Base-by-base conservation (phyloP, 169 alveolate genomes). In the Prorocentrum cordatum region DNA sequence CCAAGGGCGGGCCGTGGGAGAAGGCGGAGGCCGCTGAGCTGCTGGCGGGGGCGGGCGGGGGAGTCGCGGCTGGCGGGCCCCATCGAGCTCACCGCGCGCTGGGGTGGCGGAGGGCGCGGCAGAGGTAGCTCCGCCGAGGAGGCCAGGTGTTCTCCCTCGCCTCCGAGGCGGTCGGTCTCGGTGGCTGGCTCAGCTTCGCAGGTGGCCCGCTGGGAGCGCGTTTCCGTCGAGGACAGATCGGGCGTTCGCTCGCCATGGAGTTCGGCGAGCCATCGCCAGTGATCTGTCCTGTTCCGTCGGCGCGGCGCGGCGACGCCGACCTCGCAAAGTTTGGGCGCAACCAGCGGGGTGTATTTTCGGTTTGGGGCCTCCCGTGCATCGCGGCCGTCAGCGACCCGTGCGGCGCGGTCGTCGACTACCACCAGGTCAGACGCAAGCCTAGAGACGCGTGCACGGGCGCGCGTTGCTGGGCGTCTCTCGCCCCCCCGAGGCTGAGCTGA, bases 1-100 rank as follows among this genome's bases (percentile, higher is more conserved):
- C 36, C 1, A 75, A 75, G 35, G 72, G 72, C 20, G 72, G 87
- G 3, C 22, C 39, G 4, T 75, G 87, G 87, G 87, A 75, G 54
- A 73, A 50, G 24, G 85, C 85, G n/a, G 85, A 73, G 35, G 42
- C 58, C 2, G 10, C 58, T 33, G 87, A 75, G 26, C 62, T 75
- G 42, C 20, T 75, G 16, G n/a, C n/a, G n/a, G n/a, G n/a, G n/a
- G n/a, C n/a, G n/a, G n/a, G n/a, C n/a, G n/a, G n/a, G n/a, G n/a
- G n/a, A n/a, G n/a, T n/a, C n/a, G n/a, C n/a, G n/a, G n/a, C n/a
- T n/a, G n/a, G n/a, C n/a, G n/a, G n/a, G n/a, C n/a, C n/a, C n/a
- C n/a, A n/a, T n/a, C n/a, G n/a, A n/a, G n/a, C n/a, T n/a, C n/a
- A n/a, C n/a, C 9, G 26, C 39, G 27, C 24, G 31, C 12, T 27